A percentile compares a stretch with the other conserved stretches of the same genome.
Evolutionary conservation across 139 green algal genomes (phyloP).

Genomic region (Micractinium conductrix): DNA sequence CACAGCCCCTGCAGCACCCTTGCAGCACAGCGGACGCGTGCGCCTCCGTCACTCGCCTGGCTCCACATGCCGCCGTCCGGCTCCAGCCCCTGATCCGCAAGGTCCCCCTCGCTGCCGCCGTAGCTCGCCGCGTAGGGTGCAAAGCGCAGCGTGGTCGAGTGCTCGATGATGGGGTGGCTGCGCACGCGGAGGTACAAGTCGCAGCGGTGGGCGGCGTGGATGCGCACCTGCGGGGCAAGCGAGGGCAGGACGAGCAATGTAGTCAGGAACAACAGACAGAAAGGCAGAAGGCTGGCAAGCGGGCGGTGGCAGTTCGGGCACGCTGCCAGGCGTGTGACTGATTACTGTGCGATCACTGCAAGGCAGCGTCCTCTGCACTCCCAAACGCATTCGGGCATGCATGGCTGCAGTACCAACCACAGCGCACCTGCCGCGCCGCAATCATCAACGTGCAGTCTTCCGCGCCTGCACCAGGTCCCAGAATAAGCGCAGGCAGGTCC

Average conservation of each 20-base stretch:
- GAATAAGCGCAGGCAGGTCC: too few species aligned
- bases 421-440: slow-evolving; percentile 16
- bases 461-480: background rate
- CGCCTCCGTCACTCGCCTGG: too few species aligned
- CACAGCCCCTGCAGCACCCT: too few species aligned
- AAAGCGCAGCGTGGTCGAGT: slow-evolving; percentile 70
- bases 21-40: too few species aligned
- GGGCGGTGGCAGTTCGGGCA: too few species aligned
- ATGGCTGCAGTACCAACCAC: background rate
- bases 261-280: too few species aligned
- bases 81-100: slow-evolving; percentile 41
- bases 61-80: slow-evolving; percentile 60
- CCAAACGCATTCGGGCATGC: too few species aligned
- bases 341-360: too few species aligned
- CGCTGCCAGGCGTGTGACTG: too few species aligned
- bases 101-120: slow-evolving; percentile 19
- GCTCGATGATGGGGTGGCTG: slow-evolving; percentile 83
- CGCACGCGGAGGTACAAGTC: slow-evolving; percentile 72
- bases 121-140: slow-evolving; percentile 56
- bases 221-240: slow-evolving; percentile 58
- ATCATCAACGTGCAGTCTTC: slow-evolving; percentile 23
- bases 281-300: too few species aligned
- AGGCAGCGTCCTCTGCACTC: too few species aligned
- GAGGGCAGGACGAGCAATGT: background rate
- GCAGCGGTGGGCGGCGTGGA: slow-evolving; percentile 63